A percentile compares a stretch with the other conserved stretches of the same genome.
Evolutionary conservation across 768 basidiomycete genomes (phyloP).

Genomic region (Termitomyces sp.): DNA sequence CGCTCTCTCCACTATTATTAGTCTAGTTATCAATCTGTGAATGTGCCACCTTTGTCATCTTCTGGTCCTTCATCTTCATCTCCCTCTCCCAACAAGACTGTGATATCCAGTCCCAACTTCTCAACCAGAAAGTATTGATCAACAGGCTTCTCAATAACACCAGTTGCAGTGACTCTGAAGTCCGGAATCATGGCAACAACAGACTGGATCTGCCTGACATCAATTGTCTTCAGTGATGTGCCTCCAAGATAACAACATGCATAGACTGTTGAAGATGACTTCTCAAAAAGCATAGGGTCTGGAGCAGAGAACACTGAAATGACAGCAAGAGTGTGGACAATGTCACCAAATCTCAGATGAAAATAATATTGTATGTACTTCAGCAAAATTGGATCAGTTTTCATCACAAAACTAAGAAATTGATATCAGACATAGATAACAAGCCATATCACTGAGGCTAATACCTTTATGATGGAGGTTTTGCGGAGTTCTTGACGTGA

Average conservation of each 20-base stretch:
- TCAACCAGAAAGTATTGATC: background rate
- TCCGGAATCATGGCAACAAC: background rate
- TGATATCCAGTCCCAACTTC: background rate
- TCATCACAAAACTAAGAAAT: background rate
- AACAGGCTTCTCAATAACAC: background rate
- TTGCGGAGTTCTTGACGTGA: background rate
- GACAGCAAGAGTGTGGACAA: slow-evolving; percentile 6
- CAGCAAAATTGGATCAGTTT: background rate
- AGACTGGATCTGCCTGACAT: background rate
- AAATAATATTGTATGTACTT: background rate
- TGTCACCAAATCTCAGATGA: background rate
- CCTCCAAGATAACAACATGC: background rate
- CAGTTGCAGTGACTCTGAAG: background rate
- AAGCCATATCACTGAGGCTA: background rate
- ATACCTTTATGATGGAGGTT: background rate
- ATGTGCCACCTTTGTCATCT: background rate
- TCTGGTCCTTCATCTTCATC: background rate
- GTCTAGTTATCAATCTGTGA: background rate
- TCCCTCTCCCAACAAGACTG: background rate
- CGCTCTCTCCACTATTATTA: no score
- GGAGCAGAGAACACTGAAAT: slow-evolving; percentile 8
- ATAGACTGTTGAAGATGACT: background rate
- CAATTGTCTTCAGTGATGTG: background rate
- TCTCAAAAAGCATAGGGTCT: background rate
- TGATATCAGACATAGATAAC: background rate